These are phyloP conservation scores for Suillus discolor DNA, from an alignment of 768 basidiomycete genomes.

Conservation along the genomic window DNA sequence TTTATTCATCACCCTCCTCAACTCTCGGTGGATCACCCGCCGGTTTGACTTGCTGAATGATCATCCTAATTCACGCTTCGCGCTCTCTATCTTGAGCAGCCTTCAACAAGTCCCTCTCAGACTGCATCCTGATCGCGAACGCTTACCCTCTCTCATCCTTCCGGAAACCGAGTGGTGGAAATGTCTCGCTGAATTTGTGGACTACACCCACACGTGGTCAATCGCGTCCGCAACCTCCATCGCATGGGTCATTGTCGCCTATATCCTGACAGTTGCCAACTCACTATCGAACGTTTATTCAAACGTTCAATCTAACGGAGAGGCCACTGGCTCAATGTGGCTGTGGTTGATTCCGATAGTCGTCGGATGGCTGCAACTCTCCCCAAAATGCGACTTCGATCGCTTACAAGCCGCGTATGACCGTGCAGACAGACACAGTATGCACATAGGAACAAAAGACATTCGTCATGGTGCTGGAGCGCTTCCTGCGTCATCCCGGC, in stretches of 20 bases:
- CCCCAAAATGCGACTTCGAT: conserved; percentile 34
- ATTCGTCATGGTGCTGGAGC: not conserved
- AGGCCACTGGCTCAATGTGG: conserved; percentile 33
- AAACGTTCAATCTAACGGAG: conserved; percentile 4
- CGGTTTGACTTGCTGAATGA: conserved; percentile 33
- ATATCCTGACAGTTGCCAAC: conserved; percentile 33
- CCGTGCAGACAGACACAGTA: conserved; percentile 29
- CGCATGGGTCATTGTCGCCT: conserved; percentile 35
- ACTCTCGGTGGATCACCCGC: conserved; percentile 43
- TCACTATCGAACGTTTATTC: conserved; percentile 15
- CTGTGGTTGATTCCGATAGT: conserved; percentile 39
- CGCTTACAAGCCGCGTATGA: conserved; percentile 29
- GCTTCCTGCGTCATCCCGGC: not conserved
- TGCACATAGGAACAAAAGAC: not conserved
- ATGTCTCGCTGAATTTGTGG: conserved; percentile 29
- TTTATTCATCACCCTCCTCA: conserved; percentile 43
- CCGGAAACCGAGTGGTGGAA: conserved; percentile 43
- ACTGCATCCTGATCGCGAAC: conserved; percentile 22
- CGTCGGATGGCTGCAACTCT: conserved; percentile 38
- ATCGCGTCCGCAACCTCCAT: conserved; percentile 36
- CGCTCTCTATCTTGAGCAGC: conserved; percentile 33
- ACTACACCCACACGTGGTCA: conserved; percentile 38
- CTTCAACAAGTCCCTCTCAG: conserved; percentile 41
- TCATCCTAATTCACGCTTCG: conserved; percentile 25
- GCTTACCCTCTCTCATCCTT: conserved; percentile 38